phyloP scores from a whole-genome alignment of 169 alveolate genomes.

The Eimeria falciformis region DNA sequence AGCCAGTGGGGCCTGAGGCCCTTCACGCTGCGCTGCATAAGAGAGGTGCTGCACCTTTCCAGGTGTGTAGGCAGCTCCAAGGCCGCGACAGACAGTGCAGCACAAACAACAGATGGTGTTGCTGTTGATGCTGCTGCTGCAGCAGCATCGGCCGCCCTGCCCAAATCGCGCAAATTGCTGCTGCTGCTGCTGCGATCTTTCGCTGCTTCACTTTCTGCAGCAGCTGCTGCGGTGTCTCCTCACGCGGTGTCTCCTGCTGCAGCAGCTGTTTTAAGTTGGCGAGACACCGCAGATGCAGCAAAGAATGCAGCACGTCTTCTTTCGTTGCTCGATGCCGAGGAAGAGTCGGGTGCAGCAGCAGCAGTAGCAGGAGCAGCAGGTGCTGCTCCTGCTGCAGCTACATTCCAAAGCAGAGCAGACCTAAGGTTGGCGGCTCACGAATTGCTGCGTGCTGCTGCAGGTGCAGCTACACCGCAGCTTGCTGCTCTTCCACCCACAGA shows the following conservation, averaged over 20 bases:
- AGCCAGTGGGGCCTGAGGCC: background rate
- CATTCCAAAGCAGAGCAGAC: background rate
- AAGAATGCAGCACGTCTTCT: constrained; percentile 12
- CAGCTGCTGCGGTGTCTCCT: background rate
- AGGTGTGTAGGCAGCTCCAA: constrained; percentile 14
- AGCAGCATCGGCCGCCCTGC: background rate
- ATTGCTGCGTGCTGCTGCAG: constrained; percentile 12
- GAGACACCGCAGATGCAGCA: constrained; percentile 51
- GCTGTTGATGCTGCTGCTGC: background rate
- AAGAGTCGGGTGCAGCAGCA: background rate
- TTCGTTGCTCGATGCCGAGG: background rate
- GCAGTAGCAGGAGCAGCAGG: background rate
- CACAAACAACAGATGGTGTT: background rate
- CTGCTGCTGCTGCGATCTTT: constrained; percentile 15
- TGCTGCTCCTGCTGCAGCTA: constrained; percentile 20
- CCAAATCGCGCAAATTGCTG: constrained; percentile 14
- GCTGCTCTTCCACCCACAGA: background rate
- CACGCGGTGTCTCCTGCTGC: background rate
- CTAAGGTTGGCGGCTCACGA: background rate
- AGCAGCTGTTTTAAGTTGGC: constrained; percentile 3
- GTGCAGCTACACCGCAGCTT: background rate
- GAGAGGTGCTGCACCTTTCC: constrained; percentile 5
- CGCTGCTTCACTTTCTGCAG: background rate
- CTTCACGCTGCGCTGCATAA: background rate
- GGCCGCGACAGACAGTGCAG: background rate